Evolutionary conservation across 768 basidiomycete genomes (phyloP), one percentile per base, ranked within the genome.

Genomic region (Lentinula aciculospora): DNA sequence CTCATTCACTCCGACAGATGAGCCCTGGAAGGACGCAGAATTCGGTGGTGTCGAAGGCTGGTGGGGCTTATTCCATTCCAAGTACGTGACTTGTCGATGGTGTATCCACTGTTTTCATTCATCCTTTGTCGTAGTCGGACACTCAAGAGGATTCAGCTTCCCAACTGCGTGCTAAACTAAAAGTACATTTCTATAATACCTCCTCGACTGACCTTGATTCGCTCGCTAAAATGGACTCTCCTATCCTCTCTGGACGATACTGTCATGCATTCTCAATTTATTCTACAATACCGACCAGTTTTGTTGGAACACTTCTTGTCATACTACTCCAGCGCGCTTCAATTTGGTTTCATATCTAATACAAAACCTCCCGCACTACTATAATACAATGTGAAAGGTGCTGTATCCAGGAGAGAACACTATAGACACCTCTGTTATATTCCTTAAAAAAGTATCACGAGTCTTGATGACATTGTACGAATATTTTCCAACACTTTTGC

Each of bases 21-120:
- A 64, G 50, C 25, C 23, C 19, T 56, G 56, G 34, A 53, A 86
- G 82, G 81, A 81, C 63, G 65, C 61, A 1, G 66, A 78, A 66
- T 95, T 81, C 62, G 93, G 92, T 62, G 93, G 93, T 60, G 92
- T 94, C 42, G 93, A 74, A 72, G 78, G 75, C 47, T 81, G 74
- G 64, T 87, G 87, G 88, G 88, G 88, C 48, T 58, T 89, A 32
- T 88, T 88, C 66, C 76, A 85, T 62, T 62, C 72, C 0, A 76
- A 88, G 81, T 81, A 63, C 61, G 77, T 67, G 13, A 47, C 58
- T 85, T 59, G 71, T 84, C 54, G 7, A 37, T 39, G 7, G 13
- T n/a, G 6, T 6, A 4, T 27, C 8, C n/a, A 40, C 19, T 1
- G 21, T 36, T 19, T 21, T 29, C 31, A n/a, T 39, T 48, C 19